Evolutionary conservation across 768 basidiomycete species (phyloP), one percentile per base, ranked within the genome.

Genomic region (Hericium coralloides): DNA sequence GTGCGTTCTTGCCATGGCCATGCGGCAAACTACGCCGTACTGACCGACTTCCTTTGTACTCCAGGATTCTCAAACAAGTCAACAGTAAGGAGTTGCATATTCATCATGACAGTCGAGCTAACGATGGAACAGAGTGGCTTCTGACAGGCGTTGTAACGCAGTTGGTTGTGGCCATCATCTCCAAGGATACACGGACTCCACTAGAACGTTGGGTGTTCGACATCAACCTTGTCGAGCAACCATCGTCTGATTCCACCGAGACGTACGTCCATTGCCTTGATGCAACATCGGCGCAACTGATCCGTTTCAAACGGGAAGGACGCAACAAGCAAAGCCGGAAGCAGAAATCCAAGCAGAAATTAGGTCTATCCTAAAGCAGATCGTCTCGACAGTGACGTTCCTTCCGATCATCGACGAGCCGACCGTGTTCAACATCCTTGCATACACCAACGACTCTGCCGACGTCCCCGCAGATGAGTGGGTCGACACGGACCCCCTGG

Each of bases 201-300:
- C 81, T 98, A 49, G 97, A 99, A 71, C 81, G 97, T 60, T 99
- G 97, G 97, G 94, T 98, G 50, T 98, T 99, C 69, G 95, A 98
- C 70, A 79, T 99, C 69, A 86, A 92, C 66, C 78, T 94, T 54
- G 82, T 92, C 45, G 84, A 88, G 55, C 82, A 80, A 22, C 74
- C 83, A 10, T 65, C 77, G 1, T 79, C 80, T 51, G 68, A 74
- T 36, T 64, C 71, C 47, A 61, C 63, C 49, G 76, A 78, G 65
- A 69, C 75, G 84, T 87, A 66, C 31, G 39, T 37, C 22, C 22
- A 49, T 41, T 53, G 54, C 53, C 62, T 41, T 55, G 54, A 36
- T 54, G 38, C 31, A 31, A 31, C 31, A 31, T 31, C 31, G 31
- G 6, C 8, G 31, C 31, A 31, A 31, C 31, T 31, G 31, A 31